phyloP scores from a whole-genome alignment of 2,329 filamentous ascomycete species.

The Colletotrichum cuscutae region DNA sequence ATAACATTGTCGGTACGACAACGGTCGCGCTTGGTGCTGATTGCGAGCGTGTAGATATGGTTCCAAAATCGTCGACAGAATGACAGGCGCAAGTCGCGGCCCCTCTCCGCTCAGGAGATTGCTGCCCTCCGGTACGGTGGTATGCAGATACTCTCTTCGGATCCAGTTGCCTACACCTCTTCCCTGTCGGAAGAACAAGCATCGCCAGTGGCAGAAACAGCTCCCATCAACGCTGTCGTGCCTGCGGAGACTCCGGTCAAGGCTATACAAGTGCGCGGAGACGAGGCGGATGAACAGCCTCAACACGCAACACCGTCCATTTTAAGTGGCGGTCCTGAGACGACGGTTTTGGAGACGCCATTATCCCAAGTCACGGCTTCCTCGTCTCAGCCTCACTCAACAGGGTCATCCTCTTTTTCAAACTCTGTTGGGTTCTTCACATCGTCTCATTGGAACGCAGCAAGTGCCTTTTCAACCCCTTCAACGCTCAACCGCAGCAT shows the following conservation, averaged over 20 bases:
- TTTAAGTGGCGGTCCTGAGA: neutral
- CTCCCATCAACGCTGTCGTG: neutral
- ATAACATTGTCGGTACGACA: neutral
- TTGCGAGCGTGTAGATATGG: constrained; percentile 78
- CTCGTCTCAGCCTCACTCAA: constrained; percentile 15
- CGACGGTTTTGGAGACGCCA: constrained; percentile 14
- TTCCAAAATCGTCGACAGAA: constrained; percentile 97
- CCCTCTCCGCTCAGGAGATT: constrained; percentile 82
- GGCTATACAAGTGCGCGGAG: neutral
- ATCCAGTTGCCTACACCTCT: constrained; percentile 47
- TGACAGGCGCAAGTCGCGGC: constrained; percentile 87
- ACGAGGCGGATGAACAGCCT: neutral
- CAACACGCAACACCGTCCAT: constrained; percentile 8
- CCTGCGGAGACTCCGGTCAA: constrained; percentile 21
- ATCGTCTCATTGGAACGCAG: constrained; percentile 64
- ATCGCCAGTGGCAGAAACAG: constrained; percentile 3
- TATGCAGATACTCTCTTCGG: constrained; percentile 62
- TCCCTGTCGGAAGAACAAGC: constrained; percentile 37
- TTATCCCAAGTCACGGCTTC: constrained; percentile 20
- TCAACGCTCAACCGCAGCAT: constrained; percentile 49
- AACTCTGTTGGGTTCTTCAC: constrained; percentile 61
- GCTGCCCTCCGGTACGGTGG: constrained; percentile 67
- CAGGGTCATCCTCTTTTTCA: constrained; percentile 52
- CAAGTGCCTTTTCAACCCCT: constrained; percentile 62
- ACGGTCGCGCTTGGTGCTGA: constrained; percentile 5